phyloP scores from a whole-genome alignment of 176 grass and related monocot species.

The Pontederia crassipes region DNA sequence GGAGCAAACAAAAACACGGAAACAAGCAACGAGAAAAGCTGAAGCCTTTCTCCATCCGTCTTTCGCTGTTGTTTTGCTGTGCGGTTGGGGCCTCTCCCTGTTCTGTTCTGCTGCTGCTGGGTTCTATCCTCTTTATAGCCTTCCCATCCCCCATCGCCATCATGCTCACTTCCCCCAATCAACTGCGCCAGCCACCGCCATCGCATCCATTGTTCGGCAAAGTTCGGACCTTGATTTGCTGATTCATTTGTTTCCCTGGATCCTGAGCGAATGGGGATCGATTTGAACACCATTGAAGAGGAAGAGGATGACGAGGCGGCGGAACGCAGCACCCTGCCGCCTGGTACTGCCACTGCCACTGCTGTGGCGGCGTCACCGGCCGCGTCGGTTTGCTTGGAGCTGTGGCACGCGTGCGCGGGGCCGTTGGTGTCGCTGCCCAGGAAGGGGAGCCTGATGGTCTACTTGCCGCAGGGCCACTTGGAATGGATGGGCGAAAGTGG shows the following conservation, averaged over 20 bases:
- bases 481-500: conserved; percentile 32
- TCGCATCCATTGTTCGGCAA: background rate
- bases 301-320: conserved; percentile 41
- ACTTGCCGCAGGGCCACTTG: conserved; percentile 95
- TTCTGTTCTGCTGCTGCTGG: conserved; percentile 2
- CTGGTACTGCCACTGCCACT: background rate
- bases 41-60: conserved; percentile 8
- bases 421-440: conserved; percentile 48
- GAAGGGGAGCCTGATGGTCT: conserved; percentile 70
- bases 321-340: background rate
- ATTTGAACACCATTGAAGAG: conserved; percentile 64
- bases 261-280: conserved; percentile 57
- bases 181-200: background rate
- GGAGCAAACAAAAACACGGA: background rate
- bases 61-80: conserved; percentile 11
- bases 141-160: conserved; percentile 7
- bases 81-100: conserved; percentile 1
- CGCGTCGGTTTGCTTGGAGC: conserved; percentile 47
- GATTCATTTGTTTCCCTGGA: background rate
- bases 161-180: conserved; percentile 5
- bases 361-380: background rate
- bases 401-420: conserved; percentile 84
- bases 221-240: background rate
- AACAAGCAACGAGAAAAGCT: conserved; percentile 9
- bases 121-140: background rate